These are phyloP conservation scores for Lotmaria passim DNA, from an alignment of 208 protist species.

Conservation along the genomic window DNA sequence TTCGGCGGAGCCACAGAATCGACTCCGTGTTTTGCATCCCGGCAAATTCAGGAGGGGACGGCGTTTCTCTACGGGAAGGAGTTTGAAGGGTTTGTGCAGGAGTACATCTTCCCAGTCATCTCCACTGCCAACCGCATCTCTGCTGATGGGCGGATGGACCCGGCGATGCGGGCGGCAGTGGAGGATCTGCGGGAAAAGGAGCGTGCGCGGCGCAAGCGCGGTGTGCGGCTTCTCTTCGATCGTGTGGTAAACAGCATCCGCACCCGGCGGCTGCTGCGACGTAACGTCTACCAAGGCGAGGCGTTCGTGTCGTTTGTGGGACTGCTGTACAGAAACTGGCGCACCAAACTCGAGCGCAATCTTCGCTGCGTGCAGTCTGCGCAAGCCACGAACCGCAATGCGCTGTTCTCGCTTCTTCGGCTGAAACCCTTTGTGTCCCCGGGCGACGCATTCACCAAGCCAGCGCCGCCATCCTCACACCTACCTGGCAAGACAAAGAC, in stretches of 20 bases:
- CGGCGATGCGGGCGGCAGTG: slow-evolving; percentile 42
- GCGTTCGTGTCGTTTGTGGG: slow-evolving; percentile 58
- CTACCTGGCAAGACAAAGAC: neutral
- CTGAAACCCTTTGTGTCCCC: neutral
- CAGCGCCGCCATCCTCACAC: neutral
- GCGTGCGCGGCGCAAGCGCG: slow-evolving; percentile 24
- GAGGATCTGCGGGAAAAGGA: slow-evolving; percentile 51
- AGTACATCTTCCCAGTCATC: slow-evolving; percentile 52
- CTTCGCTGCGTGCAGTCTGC: slow-evolving; percentile 9
- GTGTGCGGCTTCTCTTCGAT: slow-evolving; percentile 43
- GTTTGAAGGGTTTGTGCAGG: slow-evolving; percentile 48
- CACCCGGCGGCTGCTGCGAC: slow-evolving; percentile 41
- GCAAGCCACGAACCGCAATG: slow-evolving; percentile 1
- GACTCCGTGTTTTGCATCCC: slow-evolving; percentile 14
- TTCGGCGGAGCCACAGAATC: neutral
- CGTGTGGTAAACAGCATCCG: slow-evolving; percentile 63
- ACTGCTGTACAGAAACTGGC: slow-evolving; percentile 62
- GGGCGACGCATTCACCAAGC: slow-evolving; percentile 5
- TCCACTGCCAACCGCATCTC: slow-evolving; percentile 32
- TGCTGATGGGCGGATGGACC: slow-evolving; percentile 24
- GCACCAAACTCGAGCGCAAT: slow-evolving; percentile 32
- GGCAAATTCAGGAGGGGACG: slow-evolving; percentile 18
- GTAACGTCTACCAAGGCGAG: slow-evolving; percentile 42
- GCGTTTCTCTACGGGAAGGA: slow-evolving; percentile 30
- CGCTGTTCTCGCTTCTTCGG: slow-evolving; percentile 35